Conservation (phyloP, 164 flowering plant genomes). For the Annona squamosa region DNA sequence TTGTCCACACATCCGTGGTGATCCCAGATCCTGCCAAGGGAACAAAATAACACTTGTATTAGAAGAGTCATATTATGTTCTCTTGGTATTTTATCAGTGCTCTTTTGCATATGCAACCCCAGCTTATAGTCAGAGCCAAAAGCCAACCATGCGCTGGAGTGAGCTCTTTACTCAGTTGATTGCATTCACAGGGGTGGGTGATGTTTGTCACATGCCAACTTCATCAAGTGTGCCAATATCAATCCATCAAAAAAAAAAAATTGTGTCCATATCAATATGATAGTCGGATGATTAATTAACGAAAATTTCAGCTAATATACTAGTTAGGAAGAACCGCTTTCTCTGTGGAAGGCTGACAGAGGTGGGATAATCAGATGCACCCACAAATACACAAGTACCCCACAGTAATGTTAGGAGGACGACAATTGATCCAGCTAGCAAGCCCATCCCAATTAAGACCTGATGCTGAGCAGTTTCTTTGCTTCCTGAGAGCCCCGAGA, state of each 20-base stretch:
- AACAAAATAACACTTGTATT: too few relatives aligned
- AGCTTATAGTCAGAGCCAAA: too few relatives aligned
- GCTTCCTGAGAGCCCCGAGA: conserved; percentile 91
- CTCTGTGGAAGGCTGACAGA: conserved; percentile 26
- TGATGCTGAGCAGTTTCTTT: conserved; percentile 68
- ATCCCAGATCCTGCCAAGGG: conserved; percentile 61
- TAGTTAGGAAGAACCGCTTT: conserved; percentile 39
- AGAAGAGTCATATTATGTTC: too few relatives aligned
- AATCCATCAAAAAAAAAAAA: neutral
- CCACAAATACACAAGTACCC: conserved; percentile 85
- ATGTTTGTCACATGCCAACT: neutral
- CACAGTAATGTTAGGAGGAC: conserved; percentile 81
- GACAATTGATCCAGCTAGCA: conserved; percentile 94
- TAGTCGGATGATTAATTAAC: neutral
- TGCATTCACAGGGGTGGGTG: neutral
- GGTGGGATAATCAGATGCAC: conserved; percentile 55
- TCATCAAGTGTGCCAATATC: too few relatives aligned
- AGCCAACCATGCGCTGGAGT: too few relatives aligned
- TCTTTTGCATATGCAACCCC: too few relatives aligned
- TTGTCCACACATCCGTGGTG: conserved; percentile 74
- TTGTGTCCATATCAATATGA: too few relatives aligned
- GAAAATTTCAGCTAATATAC: conserved; percentile 20
- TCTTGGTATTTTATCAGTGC: too few relatives aligned
- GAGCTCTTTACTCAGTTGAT: too few relatives aligned
- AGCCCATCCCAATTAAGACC: conserved; percentile 96